Evolutionary conservation across 306 rosid species (phyloP), one percentile per base, ranked within the genome.

Genomic region (Sphenostylis stenocarpa): DNA sequence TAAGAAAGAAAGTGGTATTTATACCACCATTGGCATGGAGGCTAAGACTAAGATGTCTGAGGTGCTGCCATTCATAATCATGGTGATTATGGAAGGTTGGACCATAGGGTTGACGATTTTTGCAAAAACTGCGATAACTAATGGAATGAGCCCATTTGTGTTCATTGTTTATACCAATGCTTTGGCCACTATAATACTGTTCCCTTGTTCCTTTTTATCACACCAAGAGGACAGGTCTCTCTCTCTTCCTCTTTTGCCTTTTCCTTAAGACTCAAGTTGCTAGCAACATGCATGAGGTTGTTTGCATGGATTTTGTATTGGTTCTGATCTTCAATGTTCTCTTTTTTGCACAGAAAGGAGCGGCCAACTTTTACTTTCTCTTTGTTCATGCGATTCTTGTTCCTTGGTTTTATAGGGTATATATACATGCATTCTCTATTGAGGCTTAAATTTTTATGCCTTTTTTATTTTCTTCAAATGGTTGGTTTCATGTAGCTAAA

Each of bases 361-460:
- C 58, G 26, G 49, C 80, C 90, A 77, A 7, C 85, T 77, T 85
- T 90, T 76, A 85, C 84, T 79, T 79, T 83, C 38, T 63, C 86
- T 79, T 82, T 90, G 78, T 83, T 94, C 60, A 34, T 81, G 76
- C 72, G 91, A 39, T 75, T 90, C 84, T 77, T 90, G 92, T 66
- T 90, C 38, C 68, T 94, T 58, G 94, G 96, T 62, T 79, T 94
- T n/a, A 88, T 83, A 20, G 98, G 96, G 97, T 92, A 76, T 23
- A 5, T 92, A 76, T 23, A 5, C 26, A 56, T 62, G 20, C 15
- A 4, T 15, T 14, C 19, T 51, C 24, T 51, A 3, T 14, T 7
- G 47, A 49, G 19, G 16, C 12, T 23, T 31, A 45, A 77, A 55
- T 3, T 23, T 55, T 10, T 52, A 52, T 17, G 24, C 13, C 1